Base-by-base conservation (phyloP, 345 rosid genomes). In the Brassica nigra region DNA sequence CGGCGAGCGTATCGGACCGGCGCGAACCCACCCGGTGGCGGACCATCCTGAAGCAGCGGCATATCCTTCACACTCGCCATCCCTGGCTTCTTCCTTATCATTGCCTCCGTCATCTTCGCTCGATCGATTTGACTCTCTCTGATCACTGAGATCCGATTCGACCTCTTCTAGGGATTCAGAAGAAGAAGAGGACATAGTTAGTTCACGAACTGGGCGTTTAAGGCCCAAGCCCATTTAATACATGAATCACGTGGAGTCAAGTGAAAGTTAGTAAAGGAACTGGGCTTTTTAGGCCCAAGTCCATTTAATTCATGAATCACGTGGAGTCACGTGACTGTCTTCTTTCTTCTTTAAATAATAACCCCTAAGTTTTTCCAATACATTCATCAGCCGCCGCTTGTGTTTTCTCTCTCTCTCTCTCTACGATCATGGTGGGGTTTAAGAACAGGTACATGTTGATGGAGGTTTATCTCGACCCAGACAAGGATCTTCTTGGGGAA, bases 1-100 rank as follows among this genome's bases (percentile, higher is more conserved):
- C 99, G 90, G 29, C 99, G 95, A 73, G 99, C 98, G 77, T 84
- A 92, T 16, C 99, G 86, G 23, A 92, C 91, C 16, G 99, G 97
- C 3, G 94, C 81, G 59, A 95, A 95, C 36, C 99, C 99, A 27
- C 99, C 98, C 39, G 99, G 98, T 27, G 99, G 99, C 9, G 99
- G 99, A 33, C 99, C 99, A 78, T 95, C 99, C 70, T 95, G 99
- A 62, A 95, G 89, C 68, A 91, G 3, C 4, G 99, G 98, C 99
- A 95, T 95, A 80, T 95, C 99, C 83, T 91, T 95, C 65, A 95
- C 97, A 84, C 99, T 95, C 27, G 89, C 95, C 97, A 92, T 92
- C 55, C 99, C 99, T 16, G 99, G 95, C 93, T 92, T 95, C 34
- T 91, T 95, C 89, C 99, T 89, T 36, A 95, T 89, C 92, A 88